These are phyloP conservation scores for Pichia sp. DNA, from an alignment of 1,139 yeast genomes.

Conservation along the genomic window DNA sequence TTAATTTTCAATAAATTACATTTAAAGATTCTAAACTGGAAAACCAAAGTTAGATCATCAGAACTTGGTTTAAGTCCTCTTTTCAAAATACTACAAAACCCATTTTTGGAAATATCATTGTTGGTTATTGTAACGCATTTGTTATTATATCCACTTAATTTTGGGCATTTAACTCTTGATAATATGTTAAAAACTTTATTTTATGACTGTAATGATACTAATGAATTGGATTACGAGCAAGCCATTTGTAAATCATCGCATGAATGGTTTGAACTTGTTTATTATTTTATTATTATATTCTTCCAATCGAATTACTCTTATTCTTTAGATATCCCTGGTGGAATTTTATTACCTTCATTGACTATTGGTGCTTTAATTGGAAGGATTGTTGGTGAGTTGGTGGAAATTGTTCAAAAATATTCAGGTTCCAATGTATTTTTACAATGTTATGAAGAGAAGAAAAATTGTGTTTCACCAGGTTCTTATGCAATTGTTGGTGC, in stretches of 20 bases:
- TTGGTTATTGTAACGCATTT: constrained; percentile 47
- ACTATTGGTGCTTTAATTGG: constrained; percentile 69
- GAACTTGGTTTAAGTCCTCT: constrained; percentile 27
- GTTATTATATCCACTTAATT: constrained; percentile 38
- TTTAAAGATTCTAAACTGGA: constrained; percentile 35
- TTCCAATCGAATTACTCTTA: constrained; percentile 56
- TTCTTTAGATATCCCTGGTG: constrained; percentile 68
- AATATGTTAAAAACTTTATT: constrained; percentile 12
- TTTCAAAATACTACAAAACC: not conserved
- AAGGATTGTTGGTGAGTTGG: constrained; percentile 56
- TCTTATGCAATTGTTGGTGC: constrained; percentile 60
- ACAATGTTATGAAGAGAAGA: constrained; percentile 39
- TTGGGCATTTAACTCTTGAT: constrained; percentile 13
- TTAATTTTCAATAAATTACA: constrained; percentile 46
- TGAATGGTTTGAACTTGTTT: constrained; percentile 9
- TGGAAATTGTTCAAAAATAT: constrained; percentile 44
- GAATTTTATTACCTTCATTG: constrained; percentile 66
- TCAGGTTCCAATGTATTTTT: constrained; percentile 37
- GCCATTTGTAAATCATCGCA: constrained; percentile 11
- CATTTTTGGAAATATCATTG: constrained; percentile 38
- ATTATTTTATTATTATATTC: constrained; percentile 11
- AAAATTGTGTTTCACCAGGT: constrained; percentile 51
- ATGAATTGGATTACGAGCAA: constrained; percentile 5
- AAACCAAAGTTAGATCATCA: constrained; percentile 25
- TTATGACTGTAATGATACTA: constrained; percentile 12